Base-by-base conservation (phyloP, 2,329 filamentous ascomycete species). In the Paecilomyces sp. region DNA sequence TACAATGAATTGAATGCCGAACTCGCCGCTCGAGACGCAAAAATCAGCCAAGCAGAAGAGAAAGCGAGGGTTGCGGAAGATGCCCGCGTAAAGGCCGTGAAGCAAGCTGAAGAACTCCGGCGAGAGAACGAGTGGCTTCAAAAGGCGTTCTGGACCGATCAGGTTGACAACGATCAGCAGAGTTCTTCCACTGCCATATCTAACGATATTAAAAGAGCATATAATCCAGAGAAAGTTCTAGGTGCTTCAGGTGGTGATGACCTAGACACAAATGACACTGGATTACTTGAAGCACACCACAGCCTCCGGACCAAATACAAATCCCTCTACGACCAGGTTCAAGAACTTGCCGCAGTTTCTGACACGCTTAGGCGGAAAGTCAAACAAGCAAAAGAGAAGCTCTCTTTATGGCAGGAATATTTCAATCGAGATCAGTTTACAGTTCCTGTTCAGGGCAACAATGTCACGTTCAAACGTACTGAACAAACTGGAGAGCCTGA, bases 311-410 rank as follows among this genome's bases (percentile, higher is more conserved):
- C 61, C 4, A 68, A 68, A 62, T 77, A 77, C 63, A 58, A 61
- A 2, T 63, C 68, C 9, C 64, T 76, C 15, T 76, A 76, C 54
- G 55, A 58, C 8, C 70, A 73, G 56, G 54, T 70, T 12, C 59
- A 64, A 47, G 71, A 62, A 9, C 62, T 76, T 22, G 41, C 67
- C 5, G 57, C 65, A 22, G 68, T 68, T 2, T 71, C 67, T 59
- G 65, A 58, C 3, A 63, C 65, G 24, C 66, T 77, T 24, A 72
- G 68, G 58, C 60, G 60, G 7, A 69, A 67, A 30, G 61, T 74
- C 4, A 69, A 73, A 55, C 66, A 67, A n/a, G 68, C 72, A 51
- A 75, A 75, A 56, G 66, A 60, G 54, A 76, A 73, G 55, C 60
- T 74, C 11, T 58, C 55, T 6, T 61, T 66, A 56, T 73, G 71